Evolutionary conservation across 306 rosid genomes (phyloP).

Genomic region (Calophaca sinica): DNA sequence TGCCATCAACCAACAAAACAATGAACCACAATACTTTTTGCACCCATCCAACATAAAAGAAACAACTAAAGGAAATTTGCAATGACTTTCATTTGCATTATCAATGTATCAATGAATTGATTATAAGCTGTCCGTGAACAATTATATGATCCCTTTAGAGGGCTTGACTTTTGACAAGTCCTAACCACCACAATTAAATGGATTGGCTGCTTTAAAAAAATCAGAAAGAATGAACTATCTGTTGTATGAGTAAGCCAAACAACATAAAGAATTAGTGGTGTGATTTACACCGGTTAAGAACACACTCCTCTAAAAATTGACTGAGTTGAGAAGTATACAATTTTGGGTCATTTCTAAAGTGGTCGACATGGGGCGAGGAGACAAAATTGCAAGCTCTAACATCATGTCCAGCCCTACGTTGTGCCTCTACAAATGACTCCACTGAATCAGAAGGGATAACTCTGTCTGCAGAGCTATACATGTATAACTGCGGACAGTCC

Average conservation of each 20-base stretch:
- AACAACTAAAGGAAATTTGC: conserved; percentile 9
- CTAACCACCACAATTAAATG: conserved; percentile 34
- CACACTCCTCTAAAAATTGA: conserved; percentile 81
- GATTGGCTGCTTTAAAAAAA: conserved; percentile 36
- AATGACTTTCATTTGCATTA: conserved; percentile 39
- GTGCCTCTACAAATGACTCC: conserved; percentile 83
- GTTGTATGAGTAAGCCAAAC: conserved; percentile 25
- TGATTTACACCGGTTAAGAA: conserved; percentile 61
- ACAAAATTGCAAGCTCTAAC: conserved; percentile 95
- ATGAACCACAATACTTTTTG: background rate
- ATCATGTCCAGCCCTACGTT: conserved; percentile 77
- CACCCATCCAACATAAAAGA: conserved; percentile 17
- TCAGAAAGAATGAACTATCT: conserved; percentile 49
- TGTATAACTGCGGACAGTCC: conserved; percentile 87
- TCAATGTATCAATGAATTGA: conserved; percentile 32
- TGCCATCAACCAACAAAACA: conserved; percentile 11
- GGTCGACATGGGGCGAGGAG: conserved; percentile 97
- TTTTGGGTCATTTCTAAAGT: conserved; percentile 88
- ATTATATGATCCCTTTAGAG: conserved; percentile 21
- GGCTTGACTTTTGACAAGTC: conserved; percentile 33
- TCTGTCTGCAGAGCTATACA: conserved; percentile 91
- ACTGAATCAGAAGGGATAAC: conserved; percentile 88
- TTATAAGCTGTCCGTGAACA: conserved; percentile 32
- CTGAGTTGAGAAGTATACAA: conserved; percentile 82
- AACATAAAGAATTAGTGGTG: conserved; percentile 45